Conservation (phyloP, 2,329 filamentous ascomycete genomes). For the Colletotrichum sp. region DNA sequence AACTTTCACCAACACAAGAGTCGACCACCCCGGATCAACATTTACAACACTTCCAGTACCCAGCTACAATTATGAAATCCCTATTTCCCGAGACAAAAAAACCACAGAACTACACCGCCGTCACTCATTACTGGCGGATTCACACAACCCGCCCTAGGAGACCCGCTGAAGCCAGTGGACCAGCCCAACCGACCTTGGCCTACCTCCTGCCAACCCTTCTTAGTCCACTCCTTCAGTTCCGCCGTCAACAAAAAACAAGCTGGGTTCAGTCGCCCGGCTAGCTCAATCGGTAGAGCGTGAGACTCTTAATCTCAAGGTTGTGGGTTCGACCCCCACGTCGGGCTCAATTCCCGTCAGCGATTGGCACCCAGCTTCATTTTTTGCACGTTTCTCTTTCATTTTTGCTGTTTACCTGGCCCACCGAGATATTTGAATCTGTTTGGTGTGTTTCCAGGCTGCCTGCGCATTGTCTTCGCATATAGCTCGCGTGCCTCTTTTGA, state of each 20-base stretch:
- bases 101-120: neutral
- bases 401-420: neutral
- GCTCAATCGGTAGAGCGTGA: conserved; percentile 77
- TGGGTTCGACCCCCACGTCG: conserved; percentile 49
- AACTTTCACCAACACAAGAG: neutral
- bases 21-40: neutral
- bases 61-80: neutral
- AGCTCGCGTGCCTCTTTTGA: neutral
- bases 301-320: conserved; percentile 70
- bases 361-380: neutral
- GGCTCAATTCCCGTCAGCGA: conserved; percentile 16
- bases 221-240: neutral
- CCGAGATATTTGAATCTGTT: neutral
- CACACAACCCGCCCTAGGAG: neutral
- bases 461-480: neutral
- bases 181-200: neutral
- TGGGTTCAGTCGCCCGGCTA: conserved; percentile 51
- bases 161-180: neutral
- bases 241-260: neutral
- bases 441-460: neutral
- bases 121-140: neutral
- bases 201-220: neutral
- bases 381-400: neutral
- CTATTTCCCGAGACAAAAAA: neutral
- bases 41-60: neutral